A percentile compares a stretch with the other conserved stretches of the same genome.
These are phyloP conservation scores for Aspergillus leporis DNA, from an alignment of 495 filamentous ascomycete species.

Conservation along the genomic window DNA sequence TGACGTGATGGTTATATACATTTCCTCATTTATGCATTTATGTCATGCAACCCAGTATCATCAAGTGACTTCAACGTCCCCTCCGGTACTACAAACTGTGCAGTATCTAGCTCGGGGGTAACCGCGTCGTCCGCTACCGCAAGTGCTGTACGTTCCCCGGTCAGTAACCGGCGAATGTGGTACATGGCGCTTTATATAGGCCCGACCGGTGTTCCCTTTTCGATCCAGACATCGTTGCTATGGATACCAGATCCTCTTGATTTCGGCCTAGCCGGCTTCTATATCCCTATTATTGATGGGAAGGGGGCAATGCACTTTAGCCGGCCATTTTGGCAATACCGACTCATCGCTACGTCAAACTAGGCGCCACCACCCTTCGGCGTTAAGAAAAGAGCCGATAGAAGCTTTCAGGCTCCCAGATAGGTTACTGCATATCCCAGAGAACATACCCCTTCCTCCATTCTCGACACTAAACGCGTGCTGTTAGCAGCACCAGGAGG, in stretches of 20 bases:
- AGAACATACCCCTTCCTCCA: conserved; percentile 50
- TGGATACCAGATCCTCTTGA: conserved; percentile 49
- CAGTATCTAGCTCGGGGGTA: conserved; percentile 4
- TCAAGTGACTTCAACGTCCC: conserved; percentile 7
- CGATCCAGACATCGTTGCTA: conserved; percentile 20
- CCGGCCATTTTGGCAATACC: conserved; percentile 43
- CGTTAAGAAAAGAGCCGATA: conserved; percentile 46
- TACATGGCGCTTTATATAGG: conserved; percentile 47
- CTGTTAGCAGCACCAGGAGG: conserved; percentile 28
- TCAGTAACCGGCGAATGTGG: conserved; percentile 35
- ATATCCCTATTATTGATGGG: conserved; percentile 49
- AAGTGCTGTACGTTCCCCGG: conserved; percentile 19
- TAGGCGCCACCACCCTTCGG: conserved; percentile 35
- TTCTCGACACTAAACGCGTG: conserved; percentile 49
- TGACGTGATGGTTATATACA: too few relatives aligned
- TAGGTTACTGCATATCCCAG: conserved; percentile 56
- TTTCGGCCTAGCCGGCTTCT: conserved; percentile 38
- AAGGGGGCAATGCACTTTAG: conserved; percentile 47
- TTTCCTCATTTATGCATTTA: too few relatives aligned
- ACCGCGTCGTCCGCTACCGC: conserved; percentile 25
- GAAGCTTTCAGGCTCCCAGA: conserved; percentile 49
- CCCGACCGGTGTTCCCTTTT: conserved; percentile 2
- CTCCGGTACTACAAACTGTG: conserved; percentile 8
- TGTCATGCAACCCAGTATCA: conserved; percentile 4
- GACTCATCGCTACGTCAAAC: conserved; percentile 52